These are phyloP conservation scores for Crithidia bombi DNA, from an alignment of 208 protist species.

Conservation along the genomic window DNA sequence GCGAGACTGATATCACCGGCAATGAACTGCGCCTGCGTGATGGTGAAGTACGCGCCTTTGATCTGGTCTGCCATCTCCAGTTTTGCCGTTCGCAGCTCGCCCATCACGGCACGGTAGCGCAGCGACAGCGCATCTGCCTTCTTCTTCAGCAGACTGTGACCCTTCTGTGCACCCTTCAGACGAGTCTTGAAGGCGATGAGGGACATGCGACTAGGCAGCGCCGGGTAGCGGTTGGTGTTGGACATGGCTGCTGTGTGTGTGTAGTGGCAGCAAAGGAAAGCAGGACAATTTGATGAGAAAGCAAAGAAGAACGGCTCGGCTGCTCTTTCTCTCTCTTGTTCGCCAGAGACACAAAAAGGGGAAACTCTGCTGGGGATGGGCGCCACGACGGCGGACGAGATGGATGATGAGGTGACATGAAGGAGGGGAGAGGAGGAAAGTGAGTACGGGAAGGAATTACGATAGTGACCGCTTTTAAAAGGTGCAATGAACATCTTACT, in stretches of 20 bases:
- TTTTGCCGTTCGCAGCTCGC: slow-evolving; percentile 93
- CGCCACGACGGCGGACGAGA: too few species aligned
- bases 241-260: slow-evolving; percentile 55
- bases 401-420: too few species aligned
- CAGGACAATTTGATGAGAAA: neutral
- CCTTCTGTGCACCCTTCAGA: slow-evolving; percentile 97
- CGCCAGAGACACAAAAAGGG: neutral
- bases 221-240: slow-evolving; percentile 81
- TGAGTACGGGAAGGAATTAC: too few species aligned
- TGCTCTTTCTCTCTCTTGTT: neutral
- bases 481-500: too few species aligned
- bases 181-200: slow-evolving; percentile 94
- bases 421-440: too few species aligned
- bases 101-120: slow-evolving; percentile 95
- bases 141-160: slow-evolving; percentile 99
- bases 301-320: neutral
- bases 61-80: slow-evolving; percentile 87
- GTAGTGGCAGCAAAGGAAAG: neutral
- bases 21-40: slow-evolving; percentile 97
- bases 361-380: too few species aligned
- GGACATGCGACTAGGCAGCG: slow-evolving; percentile 92
- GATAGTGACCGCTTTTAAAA: too few species aligned
- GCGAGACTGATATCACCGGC: slow-evolving; percentile 96
- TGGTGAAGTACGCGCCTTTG: slow-evolving; percentile 94
- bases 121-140: slow-evolving; percentile 99